A percentile compares a stretch with the other conserved stretches of the same genome.
Evolutionary conservation across 352 stramenopile genomes (phyloP).

Genomic region (Phytophthora crassamura): DNA sequence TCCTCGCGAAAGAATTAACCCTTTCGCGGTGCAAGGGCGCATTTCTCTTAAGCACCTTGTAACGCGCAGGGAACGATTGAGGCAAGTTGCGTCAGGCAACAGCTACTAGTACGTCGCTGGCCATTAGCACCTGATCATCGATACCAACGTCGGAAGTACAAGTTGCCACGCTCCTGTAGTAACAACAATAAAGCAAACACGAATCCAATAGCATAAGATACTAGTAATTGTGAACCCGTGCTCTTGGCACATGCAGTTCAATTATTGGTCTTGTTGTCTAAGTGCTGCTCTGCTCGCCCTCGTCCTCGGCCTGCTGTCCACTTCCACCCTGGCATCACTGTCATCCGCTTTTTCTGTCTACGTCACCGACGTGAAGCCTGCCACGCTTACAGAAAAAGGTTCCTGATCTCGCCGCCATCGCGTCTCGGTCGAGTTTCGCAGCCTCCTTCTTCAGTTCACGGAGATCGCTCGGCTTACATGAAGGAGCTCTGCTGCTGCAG

Average conservation of each 20-base stretch:
- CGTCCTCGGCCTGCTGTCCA: not conserved
- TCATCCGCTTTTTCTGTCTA: conserved; percentile 5
- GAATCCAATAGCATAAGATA: not conserved
- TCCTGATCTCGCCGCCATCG: not conserved
- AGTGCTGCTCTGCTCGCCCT: conserved; percentile 5
- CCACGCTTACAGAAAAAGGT: conserved; percentile 7
- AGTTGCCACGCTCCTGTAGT: too few species aligned
- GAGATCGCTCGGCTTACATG: conserved; percentile 46
- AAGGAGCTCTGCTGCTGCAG: conserved; percentile 76
- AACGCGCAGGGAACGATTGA: not conserved
- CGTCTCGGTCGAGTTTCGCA: not conserved
- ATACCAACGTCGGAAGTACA: too few species aligned
- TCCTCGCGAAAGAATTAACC: too few species aligned
- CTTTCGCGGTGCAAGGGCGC: not conserved
- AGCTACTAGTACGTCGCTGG: too few species aligned
- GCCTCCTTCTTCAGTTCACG: conserved; percentile 16
- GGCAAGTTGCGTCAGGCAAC: too few species aligned
- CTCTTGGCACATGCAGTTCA: conserved; percentile 9
- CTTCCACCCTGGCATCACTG: not conserved
- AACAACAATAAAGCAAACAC: not conserved
- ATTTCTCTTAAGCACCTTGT: not conserved
- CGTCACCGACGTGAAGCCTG: not conserved
- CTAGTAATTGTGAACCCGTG: conserved; percentile 9
- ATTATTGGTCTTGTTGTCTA: conserved; percentile 28
- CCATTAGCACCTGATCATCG: too few species aligned